Conservation (phyloP, 1,139 yeast genomes). For the Candida glucosophila region DNA sequence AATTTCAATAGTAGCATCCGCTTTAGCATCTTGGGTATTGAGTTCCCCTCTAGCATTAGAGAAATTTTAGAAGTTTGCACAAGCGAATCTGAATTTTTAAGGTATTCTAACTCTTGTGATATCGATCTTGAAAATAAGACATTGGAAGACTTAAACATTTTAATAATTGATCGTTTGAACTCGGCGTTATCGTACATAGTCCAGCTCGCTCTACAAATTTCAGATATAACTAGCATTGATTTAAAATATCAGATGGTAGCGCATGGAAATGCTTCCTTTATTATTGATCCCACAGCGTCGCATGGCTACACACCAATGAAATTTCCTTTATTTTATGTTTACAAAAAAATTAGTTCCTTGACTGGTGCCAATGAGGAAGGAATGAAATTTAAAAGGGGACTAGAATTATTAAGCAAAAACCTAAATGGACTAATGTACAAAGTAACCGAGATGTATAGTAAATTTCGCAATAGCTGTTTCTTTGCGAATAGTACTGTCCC, state of each 20-base stretch:
- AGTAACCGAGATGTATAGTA: conserved; percentile 13
- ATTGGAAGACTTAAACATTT: too few species aligned
- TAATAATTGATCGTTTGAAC: conserved; percentile 20
- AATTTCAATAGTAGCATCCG: conserved; percentile 14
- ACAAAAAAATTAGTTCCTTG: too few species aligned
- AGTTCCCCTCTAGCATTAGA: conserved; percentile 26
- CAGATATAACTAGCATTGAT: conserved; percentile 17
- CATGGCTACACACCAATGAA: too few species aligned
- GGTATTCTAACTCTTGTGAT: too few species aligned
- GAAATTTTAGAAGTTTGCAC: conserved; percentile 22
- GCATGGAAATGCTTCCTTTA: conserved; percentile 15
- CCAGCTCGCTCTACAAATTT: conserved; percentile 17
- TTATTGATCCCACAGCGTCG: conserved; percentile 22
- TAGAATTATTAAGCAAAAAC: conserved; percentile 25
- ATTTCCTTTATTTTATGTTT: too few species aligned
- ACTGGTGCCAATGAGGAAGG: conserved; percentile 13
- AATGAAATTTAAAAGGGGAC: conserved; percentile 25
- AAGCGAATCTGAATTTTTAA: too few species aligned
- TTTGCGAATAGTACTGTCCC: conserved; percentile 17
- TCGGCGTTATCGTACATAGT: conserved; percentile 24
- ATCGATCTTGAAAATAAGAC: too few species aligned
- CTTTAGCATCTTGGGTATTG: conserved; percentile 27
- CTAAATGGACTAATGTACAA: conserved; percentile 17
- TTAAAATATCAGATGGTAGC: conserved; percentile 21
- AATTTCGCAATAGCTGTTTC: too few species aligned